These are phyloP conservation scores for Podaxis pistillaris DNA, from an alignment of 768 basidiomycete genomes.

Conservation along the genomic window DNA sequence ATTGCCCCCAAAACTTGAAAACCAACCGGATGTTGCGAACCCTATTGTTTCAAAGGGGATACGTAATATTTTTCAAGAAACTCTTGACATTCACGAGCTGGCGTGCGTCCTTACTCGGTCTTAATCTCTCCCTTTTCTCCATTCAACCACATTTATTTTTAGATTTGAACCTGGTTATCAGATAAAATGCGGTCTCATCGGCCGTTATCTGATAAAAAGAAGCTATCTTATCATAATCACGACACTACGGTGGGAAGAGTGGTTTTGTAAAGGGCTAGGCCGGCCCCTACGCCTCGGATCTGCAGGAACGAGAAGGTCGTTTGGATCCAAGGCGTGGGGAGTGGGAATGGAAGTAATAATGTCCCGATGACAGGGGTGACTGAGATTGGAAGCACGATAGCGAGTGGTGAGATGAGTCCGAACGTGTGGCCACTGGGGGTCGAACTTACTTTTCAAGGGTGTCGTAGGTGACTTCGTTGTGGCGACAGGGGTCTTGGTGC, in stretches of 20 bases:
- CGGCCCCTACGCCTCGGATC: not conserved
- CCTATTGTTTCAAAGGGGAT: not conserved
- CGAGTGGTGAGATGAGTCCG: not conserved
- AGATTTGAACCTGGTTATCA: not conserved
- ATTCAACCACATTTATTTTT: not conserved
- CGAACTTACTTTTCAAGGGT: not conserved
- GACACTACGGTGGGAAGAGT: not conserved
- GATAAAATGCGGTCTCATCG: not conserved
- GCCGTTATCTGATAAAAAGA: conserved; percentile 3
- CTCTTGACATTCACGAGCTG: not conserved
- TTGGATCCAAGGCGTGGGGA: not conserved
- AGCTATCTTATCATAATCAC: conserved; percentile 19
- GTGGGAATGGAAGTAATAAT: not conserved
- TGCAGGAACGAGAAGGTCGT: not conserved
- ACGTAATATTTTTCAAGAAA: not conserved
- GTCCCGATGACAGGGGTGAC: no score
- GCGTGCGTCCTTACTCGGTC: not conserved
- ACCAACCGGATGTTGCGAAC: not conserved
- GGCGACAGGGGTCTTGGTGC: no score
- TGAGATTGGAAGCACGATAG: not conserved
- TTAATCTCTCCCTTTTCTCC: not conserved
- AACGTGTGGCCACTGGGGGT: not conserved
- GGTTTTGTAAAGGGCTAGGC: not conserved
- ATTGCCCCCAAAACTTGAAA: not conserved
- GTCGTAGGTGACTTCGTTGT: not conserved